Conservation (phyloP, 164 flowering plant species). For the Saururus chinensis region DNA sequence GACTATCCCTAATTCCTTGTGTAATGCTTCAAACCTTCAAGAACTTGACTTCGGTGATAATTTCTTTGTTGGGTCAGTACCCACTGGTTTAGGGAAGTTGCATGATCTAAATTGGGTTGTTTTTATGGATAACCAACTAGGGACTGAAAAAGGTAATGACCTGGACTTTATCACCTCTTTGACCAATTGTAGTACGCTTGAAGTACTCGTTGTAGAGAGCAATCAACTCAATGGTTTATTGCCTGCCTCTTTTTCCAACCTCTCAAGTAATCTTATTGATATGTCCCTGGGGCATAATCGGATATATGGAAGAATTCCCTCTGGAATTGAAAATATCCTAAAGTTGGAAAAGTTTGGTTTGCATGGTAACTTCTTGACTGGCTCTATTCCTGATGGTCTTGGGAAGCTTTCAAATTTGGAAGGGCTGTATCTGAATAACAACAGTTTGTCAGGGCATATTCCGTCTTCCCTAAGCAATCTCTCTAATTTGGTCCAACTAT, state of each 20-base stretch:
- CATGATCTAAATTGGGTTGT: background rate
- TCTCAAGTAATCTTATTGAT: slow-evolving; percentile 18
- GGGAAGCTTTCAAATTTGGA: background rate
- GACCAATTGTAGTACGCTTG: slow-evolving; percentile 23
- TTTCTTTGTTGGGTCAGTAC: slow-evolving; percentile 4
- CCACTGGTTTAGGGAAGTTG: background rate
- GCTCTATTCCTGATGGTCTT: background rate
- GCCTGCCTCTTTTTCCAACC: slow-evolving; percentile 34
- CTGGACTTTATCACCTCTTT: slow-evolving; percentile 21
- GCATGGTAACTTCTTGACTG: background rate
- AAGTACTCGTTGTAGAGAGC: slow-evolving; percentile 22
- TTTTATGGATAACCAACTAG: background rate
- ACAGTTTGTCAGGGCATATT: background rate
- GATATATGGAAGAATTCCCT: too few species aligned
- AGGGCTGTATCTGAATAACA: background rate
- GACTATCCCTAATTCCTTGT: too few species aligned
- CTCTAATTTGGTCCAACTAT: slow-evolving; percentile 3
- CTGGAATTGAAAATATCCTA: background rate
- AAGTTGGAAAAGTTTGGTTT: background rate
- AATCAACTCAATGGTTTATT: slow-evolving; percentile 34
- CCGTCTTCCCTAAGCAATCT: background rate
- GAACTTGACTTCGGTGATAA: slow-evolving; percentile 25
- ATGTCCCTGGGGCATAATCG: background rate
- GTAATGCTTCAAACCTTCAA: slow-evolving; percentile 24
- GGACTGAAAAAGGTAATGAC: slow-evolving; percentile 7